These are phyloP conservation scores for Alternaria burnsii DNA, from an alignment of 2,329 filamentous ascomycete species.

Conservation along the genomic window DNA sequence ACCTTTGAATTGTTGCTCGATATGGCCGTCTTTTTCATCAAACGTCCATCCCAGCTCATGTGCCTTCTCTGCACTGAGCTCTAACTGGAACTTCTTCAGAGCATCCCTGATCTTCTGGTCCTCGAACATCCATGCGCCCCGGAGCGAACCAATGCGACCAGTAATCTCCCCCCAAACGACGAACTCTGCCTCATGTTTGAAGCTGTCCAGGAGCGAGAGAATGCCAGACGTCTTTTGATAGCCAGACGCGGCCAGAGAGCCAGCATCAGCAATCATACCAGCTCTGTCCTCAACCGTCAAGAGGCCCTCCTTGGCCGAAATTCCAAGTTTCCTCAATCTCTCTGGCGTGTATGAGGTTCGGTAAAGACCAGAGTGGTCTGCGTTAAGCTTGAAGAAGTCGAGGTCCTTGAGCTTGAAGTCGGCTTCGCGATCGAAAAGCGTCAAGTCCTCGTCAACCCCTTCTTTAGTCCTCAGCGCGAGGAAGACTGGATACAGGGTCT, in stretches of 20 bases:
- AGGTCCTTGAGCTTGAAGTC: conserved; percentile 79
- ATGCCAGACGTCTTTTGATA: conserved; percentile 94
- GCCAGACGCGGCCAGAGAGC: conserved; percentile 85
- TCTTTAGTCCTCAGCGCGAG: conserved; percentile 83
- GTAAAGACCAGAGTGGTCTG: conserved; percentile 92
- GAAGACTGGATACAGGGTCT: conserved; percentile 88
- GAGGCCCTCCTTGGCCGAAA: conserved; percentile 81
- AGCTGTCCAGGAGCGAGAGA: conserved; percentile 83
- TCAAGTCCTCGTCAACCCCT: conserved; percentile 80
- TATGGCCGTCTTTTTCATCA: conserved; percentile 82
- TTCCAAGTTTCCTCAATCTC: conserved; percentile 84
- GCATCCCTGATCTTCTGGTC: conserved; percentile 76
- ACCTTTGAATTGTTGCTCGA: conserved; percentile 93
- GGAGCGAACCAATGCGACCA: conserved; percentile 77
- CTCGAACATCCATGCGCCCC: conserved; percentile 89
- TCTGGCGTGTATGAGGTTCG: conserved; percentile 86
- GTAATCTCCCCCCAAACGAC: conserved; percentile 96
- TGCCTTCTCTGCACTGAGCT: conserved; percentile 79
- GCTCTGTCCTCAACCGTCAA: conserved; percentile 89
- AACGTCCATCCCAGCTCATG: conserved; percentile 92
- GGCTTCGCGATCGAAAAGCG: conserved; percentile 75
- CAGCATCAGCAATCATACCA: conserved; percentile 90
- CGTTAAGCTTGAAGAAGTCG: conserved; percentile 97
- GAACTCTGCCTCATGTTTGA: conserved; percentile 82
- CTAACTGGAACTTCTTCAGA: conserved; percentile 82